Evolutionary conservation across 768 basidiomycete species (phyloP).

Genomic region (Termitomyces sp.): DNA sequence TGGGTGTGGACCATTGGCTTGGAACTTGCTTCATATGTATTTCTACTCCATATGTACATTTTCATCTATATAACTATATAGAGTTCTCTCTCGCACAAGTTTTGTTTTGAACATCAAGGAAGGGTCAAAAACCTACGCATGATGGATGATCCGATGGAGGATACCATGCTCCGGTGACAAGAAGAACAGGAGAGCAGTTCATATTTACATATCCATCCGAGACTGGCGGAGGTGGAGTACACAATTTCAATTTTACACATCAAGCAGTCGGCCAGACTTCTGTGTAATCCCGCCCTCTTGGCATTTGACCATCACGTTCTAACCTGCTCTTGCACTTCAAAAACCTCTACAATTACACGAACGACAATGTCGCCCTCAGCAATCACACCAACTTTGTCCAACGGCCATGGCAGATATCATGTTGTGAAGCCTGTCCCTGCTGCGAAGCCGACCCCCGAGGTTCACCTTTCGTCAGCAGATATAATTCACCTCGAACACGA

Average conservation of each 20-base stretch:
- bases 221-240: not conserved
- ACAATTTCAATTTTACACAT: not conserved
- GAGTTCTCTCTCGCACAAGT: not conserved
- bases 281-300: conserved; percentile 9
- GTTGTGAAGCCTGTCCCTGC: conserved; percentile 11
- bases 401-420: conserved; percentile 19
- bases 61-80: not conserved
- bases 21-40: not conserved
- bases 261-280: conserved; percentile 4
- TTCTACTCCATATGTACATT: not conserved
- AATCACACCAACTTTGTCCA: conserved; percentile 14
- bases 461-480: conserved; percentile 53
- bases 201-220: not conserved
- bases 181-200: not conserved
- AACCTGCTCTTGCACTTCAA: not conserved
- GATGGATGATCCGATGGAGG: not conserved
- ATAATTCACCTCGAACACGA: conserved; percentile 81
- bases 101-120: not conserved
- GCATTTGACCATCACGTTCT: conserved; percentile 11
- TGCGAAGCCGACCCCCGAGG: conserved; percentile 7
- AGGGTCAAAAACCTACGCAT: not conserved
- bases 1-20: not conserved
- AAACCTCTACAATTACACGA: not conserved
- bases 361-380: conserved; percentile 24
- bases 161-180: not conserved